A percentile compares a stretch with the other conserved stretches of the same genome.
Evolutionary conservation across 2,329 filamentous ascomycete species (phyloP).

Genomic region (Aspergillus latus): DNA sequence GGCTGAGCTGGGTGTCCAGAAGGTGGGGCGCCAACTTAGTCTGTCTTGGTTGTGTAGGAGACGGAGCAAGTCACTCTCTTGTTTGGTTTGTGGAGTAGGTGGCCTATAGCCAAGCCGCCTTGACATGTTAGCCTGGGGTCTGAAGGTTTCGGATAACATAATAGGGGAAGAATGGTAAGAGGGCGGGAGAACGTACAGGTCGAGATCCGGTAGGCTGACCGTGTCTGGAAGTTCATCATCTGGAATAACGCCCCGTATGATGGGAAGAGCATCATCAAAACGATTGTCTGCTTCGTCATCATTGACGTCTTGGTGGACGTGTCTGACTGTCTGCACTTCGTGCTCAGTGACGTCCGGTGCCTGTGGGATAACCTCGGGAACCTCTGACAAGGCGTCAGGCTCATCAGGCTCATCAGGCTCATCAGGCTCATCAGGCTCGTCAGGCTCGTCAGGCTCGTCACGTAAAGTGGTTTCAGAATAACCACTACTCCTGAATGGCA

Average conservation of each 20-base stretch:
- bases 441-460: no score
- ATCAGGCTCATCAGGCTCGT: no score
- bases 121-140: background rate
- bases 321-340: background rate
- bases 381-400: background rate
- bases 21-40: background rate
- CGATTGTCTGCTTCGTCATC: background rate
- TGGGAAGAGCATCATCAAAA: background rate
- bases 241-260: conserved; percentile 5
- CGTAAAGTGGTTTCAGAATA: background rate
- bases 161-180: background rate
- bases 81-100: background rate
- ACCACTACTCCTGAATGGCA: background rate
- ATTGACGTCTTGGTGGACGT: background rate
- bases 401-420: background rate
- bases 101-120: background rate
- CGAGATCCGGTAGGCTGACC: conserved; percentile 5
- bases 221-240: conserved; percentile 7
- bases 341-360: background rate
- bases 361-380: background rate
- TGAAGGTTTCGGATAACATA: background rate
- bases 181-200: background rate
- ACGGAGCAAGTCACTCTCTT: background rate
- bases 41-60: background rate
- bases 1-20: background rate